Conservation (phyloP, 164 flowering plant species). For the Platanus orientalis region DNA sequence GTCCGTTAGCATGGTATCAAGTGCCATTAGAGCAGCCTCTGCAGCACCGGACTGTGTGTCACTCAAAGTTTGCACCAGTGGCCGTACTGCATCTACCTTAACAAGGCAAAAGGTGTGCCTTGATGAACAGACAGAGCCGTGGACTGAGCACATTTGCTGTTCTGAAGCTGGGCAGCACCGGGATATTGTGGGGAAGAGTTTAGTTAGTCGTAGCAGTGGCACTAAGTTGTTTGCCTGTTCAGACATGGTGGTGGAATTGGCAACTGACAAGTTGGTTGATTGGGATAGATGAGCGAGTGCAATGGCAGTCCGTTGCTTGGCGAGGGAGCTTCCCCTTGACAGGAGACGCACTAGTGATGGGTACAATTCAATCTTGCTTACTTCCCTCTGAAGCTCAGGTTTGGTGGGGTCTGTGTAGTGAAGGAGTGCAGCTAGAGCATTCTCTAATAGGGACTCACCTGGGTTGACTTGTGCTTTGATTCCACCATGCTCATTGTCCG, state of each 20-base stretch:
- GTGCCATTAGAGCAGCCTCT: conserved; percentile 27
- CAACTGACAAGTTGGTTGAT: background rate
- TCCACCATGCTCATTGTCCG: conserved; percentile 7
- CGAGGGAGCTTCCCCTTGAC: conserved; percentile 23
- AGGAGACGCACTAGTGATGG: conserved; percentile 23
- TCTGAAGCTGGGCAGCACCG: conserved; percentile 18
- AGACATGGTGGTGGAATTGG: background rate
- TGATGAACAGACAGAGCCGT: conserved; percentile 21
- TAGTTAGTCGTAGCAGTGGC: background rate
- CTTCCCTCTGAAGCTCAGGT: conserved; percentile 18
- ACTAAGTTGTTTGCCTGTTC: background rate
- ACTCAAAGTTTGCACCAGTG: conserved; percentile 18
- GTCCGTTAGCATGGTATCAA: conserved; percentile 18
- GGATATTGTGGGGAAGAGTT: conserved; percentile 11
- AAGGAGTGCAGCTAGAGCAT: conserved; percentile 22
- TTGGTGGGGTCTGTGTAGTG: conserved; percentile 22
- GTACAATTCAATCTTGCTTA: conserved; percentile 17
- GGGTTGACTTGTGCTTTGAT: background rate
- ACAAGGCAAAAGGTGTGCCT: conserved; percentile 23
- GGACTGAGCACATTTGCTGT: conserved; percentile 13
- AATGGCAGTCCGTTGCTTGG: conserved; percentile 23
- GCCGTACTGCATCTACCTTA: conserved; percentile 24
- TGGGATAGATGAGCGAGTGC: conserved; percentile 22
- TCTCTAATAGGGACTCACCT: conserved; percentile 18
- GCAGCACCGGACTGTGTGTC: conserved; percentile 16